phyloP scores from a whole-genome alignment of 192 early-diverging fungal species.

The Coemansia sp. region DNA sequence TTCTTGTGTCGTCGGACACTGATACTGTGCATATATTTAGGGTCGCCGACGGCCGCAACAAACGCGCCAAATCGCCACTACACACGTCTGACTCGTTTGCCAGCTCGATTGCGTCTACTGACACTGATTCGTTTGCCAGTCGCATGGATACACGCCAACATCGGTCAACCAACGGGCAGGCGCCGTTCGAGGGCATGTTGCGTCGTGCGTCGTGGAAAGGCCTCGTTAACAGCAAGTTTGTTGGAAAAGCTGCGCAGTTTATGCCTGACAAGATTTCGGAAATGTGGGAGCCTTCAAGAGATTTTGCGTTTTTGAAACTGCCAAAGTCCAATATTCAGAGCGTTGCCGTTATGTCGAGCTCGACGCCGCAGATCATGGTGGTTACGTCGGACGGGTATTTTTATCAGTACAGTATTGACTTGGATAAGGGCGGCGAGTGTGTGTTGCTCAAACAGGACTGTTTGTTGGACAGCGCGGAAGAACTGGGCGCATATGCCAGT shows the following conservation, averaged over 20 bases:
- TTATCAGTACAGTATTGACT: constrained; percentile 86
- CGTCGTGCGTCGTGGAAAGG: constrained; percentile 58
- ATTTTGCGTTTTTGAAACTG: constrained; percentile 92
- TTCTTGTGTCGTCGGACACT: constrained; percentile 75
- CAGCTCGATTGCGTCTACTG: constrained; percentile 28
- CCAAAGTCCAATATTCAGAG: constrained; percentile 76
- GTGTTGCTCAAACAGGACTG: constrained; percentile 78
- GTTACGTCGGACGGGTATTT: constrained; percentile 88
- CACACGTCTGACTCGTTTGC: constrained; percentile 27
- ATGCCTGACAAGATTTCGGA: constrained; percentile 86
- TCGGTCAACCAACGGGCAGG: constrained; percentile 19
- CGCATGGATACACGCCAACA: constrained; percentile 2
- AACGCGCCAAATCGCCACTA: constrained; percentile 1
- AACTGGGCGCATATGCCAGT: constrained; percentile 52
- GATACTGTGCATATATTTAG: constrained; percentile 98
- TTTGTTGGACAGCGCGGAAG: constrained; percentile 51
- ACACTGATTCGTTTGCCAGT: constrained; percentile 16
- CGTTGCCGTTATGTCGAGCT: constrained; percentile 72
- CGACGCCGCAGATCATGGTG: constrained; percentile 81
- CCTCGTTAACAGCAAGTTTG: constrained; percentile 60
- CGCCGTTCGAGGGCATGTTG: constrained; percentile 62
- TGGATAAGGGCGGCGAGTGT: constrained; percentile 88
- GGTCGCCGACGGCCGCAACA: constrained; percentile 55
- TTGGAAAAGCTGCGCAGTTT: constrained; percentile 80
- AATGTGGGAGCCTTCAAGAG: constrained; percentile 92